Conservation (phyloP, 2,329 filamentous ascomycete species). For the Penicillium sp. region DNA sequence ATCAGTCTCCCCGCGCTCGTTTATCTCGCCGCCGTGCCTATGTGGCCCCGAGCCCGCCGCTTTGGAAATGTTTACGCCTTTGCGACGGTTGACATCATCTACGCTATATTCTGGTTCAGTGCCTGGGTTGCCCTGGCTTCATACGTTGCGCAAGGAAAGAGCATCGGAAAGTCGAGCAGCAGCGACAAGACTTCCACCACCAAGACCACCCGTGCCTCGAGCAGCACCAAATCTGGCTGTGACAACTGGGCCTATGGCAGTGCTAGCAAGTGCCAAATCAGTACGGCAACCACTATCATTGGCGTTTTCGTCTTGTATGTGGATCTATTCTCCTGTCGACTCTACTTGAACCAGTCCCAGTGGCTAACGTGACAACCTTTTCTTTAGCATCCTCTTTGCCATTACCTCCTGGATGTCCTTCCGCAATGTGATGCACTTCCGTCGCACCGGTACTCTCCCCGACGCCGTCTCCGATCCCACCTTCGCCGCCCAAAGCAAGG, state of each 20-base stretch:
- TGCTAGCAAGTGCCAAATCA: constrained; percentile 62
- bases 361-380: constrained; percentile 12
- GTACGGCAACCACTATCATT: constrained; percentile 61
- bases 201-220: constrained; percentile 44
- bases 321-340: not conserved
- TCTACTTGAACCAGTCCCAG: not conserved
- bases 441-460: constrained; percentile 62
- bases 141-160: constrained; percentile 63
- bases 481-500: constrained; percentile 57
- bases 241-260: constrained; percentile 59
- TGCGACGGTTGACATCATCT: constrained; percentile 61
- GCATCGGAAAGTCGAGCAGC: constrained; percentile 49
- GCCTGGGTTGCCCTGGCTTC: constrained; percentile 63
- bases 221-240: constrained; percentile 35
- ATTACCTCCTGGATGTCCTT: constrained; percentile 60
- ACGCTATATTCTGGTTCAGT: constrained; percentile 63
- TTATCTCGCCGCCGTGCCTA: constrained; percentile 66
- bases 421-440: constrained; percentile 62
- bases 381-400: constrained; percentile 59
- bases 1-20: constrained; percentile 63
- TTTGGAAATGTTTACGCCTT: constrained; percentile 68
- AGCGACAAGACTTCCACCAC: constrained; percentile 35
- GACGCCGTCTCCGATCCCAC: constrained; percentile 51
- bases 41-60: constrained; percentile 63
- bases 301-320: constrained; percentile 64